These are phyloP conservation scores for Penicillium sp. DNA, from an alignment of 2,329 filamentous ascomycete species.

Conservation along the genomic window DNA sequence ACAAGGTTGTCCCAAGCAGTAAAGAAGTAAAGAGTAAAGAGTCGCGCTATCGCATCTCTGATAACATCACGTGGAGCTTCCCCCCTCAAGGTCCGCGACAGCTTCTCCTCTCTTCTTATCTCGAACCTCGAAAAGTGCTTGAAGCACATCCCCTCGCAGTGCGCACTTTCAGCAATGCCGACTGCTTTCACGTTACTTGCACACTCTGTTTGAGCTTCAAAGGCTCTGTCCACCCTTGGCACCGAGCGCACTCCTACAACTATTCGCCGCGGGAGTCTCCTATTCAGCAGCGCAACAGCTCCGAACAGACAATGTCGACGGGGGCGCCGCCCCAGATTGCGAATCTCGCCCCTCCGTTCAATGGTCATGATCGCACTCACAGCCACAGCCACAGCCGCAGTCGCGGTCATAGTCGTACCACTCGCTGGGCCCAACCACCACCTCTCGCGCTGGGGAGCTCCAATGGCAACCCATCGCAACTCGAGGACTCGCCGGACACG, in stretches of 20 bases:
- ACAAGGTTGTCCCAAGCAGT: neutral
- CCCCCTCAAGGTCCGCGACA: constrained; percentile 1
- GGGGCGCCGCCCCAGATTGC: constrained; percentile 28
- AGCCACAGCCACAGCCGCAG: constrained; percentile 5
- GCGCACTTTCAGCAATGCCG: constrained; percentile 3
- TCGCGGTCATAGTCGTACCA: constrained; percentile 35
- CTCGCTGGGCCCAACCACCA: constrained; percentile 28
- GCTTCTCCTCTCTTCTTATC: neutral
- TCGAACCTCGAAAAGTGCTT: neutral
- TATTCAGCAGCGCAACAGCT: constrained; percentile 9
- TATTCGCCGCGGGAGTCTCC: constrained; percentile 9
- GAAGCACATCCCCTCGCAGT: neutral
- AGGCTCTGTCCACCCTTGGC: constrained; percentile 9
- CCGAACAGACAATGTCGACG: constrained; percentile 31
- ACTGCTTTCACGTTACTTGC: neutral
- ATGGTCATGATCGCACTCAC: constrained; percentile 27
- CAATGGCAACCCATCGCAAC: constrained; percentile 18
- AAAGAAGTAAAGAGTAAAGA: too few relatives aligned
- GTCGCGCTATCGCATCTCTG: neutral
- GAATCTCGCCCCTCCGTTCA: constrained; percentile 26
- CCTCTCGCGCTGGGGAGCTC: constrained; percentile 23
- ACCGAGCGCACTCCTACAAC: constrained; percentile 4
- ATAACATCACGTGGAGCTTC: constrained; percentile 8
- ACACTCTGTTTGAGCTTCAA: constrained; percentile 1
- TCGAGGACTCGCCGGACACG: constrained; percentile 10